phyloP scores from a whole-genome alignment of 768 basidiomycete species.

The Suillus plorans region DNA sequence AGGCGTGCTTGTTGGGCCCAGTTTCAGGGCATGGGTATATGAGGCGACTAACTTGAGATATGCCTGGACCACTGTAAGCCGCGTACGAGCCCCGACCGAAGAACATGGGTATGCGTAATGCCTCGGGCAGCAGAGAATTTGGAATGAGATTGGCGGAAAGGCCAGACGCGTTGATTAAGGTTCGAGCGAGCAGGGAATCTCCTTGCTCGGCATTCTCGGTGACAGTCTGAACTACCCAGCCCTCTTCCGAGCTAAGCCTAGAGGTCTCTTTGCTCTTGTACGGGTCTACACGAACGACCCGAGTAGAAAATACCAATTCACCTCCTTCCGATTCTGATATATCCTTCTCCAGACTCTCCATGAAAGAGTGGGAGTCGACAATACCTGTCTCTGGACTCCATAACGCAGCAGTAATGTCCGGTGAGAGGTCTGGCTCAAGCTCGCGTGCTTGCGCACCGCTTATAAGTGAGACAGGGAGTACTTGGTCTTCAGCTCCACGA shows the following conservation, averaged over 20 bases:
- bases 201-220: conserved; percentile 49
- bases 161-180: conserved; percentile 82
- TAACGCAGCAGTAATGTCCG: conserved; percentile 67
- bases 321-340: conserved; percentile 69
- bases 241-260: conserved; percentile 44
- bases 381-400: conserved; percentile 90
- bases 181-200: conserved; percentile 71
- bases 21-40: conserved; percentile 90
- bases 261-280: conserved; percentile 30
- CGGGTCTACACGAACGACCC: conserved; percentile 84
- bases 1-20: conserved; percentile 55
- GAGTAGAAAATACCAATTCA: conserved; percentile 74
- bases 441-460: conserved; percentile 63
- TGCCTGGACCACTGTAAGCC: conserved; percentile 80
- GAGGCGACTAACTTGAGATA: conserved; percentile 64
- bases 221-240: conserved; percentile 87
- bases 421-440: conserved; percentile 82
- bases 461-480: conserved; percentile 68
- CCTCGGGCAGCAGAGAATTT: conserved; percentile 63
- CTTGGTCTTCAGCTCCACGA: conserved; percentile 27
- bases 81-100: conserved; percentile 88
- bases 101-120: conserved; percentile 66
- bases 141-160: conserved; percentile 69
- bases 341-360: conserved; percentile 82
- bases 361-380: conserved; percentile 80